Evolutionary conservation across 129 eudicot species (phyloP).

Genomic region (Erigeron canadensis): DNA sequence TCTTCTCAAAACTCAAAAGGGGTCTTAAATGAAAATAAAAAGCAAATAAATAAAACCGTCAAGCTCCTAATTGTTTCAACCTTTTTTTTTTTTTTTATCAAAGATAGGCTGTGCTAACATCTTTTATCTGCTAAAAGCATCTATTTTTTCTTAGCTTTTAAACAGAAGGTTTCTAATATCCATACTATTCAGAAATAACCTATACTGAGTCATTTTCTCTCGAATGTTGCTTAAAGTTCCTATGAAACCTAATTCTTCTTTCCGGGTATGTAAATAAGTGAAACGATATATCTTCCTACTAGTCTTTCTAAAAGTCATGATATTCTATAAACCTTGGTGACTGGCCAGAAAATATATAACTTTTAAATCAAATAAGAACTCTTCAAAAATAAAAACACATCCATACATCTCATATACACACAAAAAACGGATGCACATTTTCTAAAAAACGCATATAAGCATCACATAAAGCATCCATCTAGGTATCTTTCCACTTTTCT

Average conservation of each 20-base stretch:
- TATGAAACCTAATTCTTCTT: constrained; percentile 17
- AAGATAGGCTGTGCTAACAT: background rate
- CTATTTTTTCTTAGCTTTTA: background rate
- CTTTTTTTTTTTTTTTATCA: constrained; percentile 4
- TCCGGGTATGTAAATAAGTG: background rate
- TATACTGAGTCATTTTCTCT: background rate
- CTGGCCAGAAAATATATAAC: too few species aligned
- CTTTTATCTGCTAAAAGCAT: background rate
- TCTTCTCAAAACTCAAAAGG: background rate
- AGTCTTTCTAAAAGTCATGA: constrained; percentile 11
- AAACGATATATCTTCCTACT: constrained; percentile 4
- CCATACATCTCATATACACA: too few species aligned
- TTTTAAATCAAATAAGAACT: too few species aligned
- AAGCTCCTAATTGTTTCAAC: constrained; percentile 1
- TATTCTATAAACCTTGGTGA: background rate
- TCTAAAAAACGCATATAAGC: too few species aligned
- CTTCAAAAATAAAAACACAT: too few species aligned
- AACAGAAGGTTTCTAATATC: background rate
- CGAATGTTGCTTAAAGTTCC: background rate
- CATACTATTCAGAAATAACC: constrained; percentile 1
- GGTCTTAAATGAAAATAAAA: background rate
- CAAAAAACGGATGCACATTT: too few species aligned
- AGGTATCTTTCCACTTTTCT: too few species aligned
- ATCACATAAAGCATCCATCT: too few species aligned
- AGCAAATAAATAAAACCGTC: background rate